phyloP scores from a whole-genome alignment of 2,329 filamentous ascomycete species.

The Botrytis tulipae region DNA sequence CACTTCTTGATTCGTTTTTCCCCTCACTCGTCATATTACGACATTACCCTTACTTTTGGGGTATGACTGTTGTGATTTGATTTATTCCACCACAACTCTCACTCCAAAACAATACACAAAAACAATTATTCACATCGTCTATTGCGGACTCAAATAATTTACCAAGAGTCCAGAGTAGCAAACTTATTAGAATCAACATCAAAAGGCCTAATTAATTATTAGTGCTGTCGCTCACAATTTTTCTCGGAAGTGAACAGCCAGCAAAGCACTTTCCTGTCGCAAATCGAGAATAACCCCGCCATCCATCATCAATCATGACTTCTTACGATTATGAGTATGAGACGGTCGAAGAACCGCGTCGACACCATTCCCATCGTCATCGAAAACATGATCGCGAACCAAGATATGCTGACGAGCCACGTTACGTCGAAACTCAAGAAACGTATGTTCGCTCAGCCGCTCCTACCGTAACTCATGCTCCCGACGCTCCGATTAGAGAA shows the following conservation, averaged over 20 bases:
- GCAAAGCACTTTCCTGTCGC: constrained; percentile 10
- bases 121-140: not conserved
- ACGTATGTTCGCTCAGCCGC: constrained; percentile 35
- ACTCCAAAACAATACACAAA: not conserved
- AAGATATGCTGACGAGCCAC: constrained; percentile 51
- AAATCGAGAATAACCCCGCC: constrained; percentile 16
- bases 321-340: constrained; percentile 30
- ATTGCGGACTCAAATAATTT: not conserved
- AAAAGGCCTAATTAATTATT: constrained; percentile 8
- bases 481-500: constrained; percentile 28
- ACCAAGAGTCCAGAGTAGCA: not conserved
- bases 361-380: constrained; percentile 35
- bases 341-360: constrained; percentile 31
- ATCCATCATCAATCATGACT: constrained; percentile 18
- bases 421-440: constrained; percentile 50
- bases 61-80: constrained; percentile 6
- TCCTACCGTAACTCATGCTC: constrained; percentile 31
- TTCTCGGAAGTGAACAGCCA: not conserved
- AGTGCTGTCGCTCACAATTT: not conserved
- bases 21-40: constrained; percentile 18
- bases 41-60: not conserved
- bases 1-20: constrained; percentile 11
- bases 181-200: not conserved
- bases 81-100: constrained; percentile 6
- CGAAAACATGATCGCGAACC: constrained; percentile 44